Conservation (phyloP, 257 asterid species). For the Solanum chmielewskii region DNA sequence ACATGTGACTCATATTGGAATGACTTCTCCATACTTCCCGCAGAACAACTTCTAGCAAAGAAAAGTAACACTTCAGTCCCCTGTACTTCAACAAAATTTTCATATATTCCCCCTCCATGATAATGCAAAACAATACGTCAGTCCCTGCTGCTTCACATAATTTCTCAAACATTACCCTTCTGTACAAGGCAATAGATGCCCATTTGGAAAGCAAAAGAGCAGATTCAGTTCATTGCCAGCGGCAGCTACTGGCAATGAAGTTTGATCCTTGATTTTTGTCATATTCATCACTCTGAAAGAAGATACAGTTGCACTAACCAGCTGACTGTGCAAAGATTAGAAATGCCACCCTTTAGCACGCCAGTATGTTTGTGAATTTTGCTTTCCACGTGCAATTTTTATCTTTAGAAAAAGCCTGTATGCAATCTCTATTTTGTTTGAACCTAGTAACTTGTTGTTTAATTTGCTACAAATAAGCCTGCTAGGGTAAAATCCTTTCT, state of each 20-base stretch:
- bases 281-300: not conserved
- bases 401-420: constrained; percentile 66
- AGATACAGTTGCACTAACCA: not conserved
- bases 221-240: not conserved
- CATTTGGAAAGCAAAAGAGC: not conserved
- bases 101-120: not conserved
- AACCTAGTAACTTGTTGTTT: constrained; percentile 54
- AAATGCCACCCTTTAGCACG: constrained; percentile 95
- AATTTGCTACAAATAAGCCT: constrained; percentile 71
- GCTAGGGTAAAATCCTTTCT: constrained; percentile 59
- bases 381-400: constrained; percentile 48
- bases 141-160: not conserved
- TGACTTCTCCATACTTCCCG: not conserved
- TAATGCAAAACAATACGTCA: not conserved
- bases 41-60: not conserved
- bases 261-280: not conserved
- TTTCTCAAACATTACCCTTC: not conserved
- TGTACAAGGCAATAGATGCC: not conserved
- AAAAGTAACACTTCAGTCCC: not conserved
- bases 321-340: constrained; percentile 2
- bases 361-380: constrained; percentile 71
- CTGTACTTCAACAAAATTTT: not conserved
- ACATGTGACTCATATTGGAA: not conserved
- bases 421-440: constrained; percentile 59
- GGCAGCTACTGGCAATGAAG: not conserved